phyloP scores from a whole-genome alignment of 1,284 basidiomycete species.

The Ustilago tritici region DNA sequence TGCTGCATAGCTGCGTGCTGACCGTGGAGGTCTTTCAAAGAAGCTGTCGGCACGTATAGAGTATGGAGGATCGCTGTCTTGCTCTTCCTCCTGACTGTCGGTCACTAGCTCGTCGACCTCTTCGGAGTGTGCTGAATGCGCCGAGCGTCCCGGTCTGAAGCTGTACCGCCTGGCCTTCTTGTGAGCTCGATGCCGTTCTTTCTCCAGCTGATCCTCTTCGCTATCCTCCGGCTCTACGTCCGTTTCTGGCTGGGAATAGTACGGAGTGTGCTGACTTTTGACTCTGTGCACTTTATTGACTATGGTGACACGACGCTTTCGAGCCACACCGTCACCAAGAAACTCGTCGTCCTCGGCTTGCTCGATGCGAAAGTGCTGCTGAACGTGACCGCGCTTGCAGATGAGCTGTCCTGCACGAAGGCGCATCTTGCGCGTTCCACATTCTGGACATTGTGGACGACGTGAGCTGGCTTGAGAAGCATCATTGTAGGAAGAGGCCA shows the following conservation, averaged over 20 bases:
- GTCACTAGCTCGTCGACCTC: slow-evolving; percentile 6
- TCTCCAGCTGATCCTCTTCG: slow-evolving; percentile 33
- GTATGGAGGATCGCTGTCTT: slow-evolving; percentile 12
- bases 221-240: slow-evolving; percentile 45
- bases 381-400: slow-evolving; percentile 56
- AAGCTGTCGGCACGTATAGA: slow-evolving; percentile 45
- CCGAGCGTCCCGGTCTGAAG: slow-evolving; percentile 15
- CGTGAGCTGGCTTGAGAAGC: slow-evolving; percentile 21
- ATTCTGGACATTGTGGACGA: slow-evolving; percentile 45
- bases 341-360: slow-evolving; percentile 48
- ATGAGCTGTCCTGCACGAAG: slow-evolving; percentile 49
- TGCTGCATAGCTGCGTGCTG: slow-evolving; percentile 32
- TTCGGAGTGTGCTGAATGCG: slow-evolving; percentile 8
- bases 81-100: slow-evolving; percentile 12
- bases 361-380: slow-evolving; percentile 51
- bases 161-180: slow-evolving; percentile 22
- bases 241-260: slow-evolving; percentile 41
- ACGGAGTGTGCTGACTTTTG: slow-evolving; percentile 46
- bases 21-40: slow-evolving; percentile 25
- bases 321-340: slow-evolving; percentile 41
- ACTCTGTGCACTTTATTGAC: slow-evolving; percentile 33
- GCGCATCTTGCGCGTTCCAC: slow-evolving; percentile 50
- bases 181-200: slow-evolving; percentile 12
- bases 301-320: slow-evolving; percentile 25
- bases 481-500: slow-evolving; percentile 10